These are phyloP conservation scores for Croton setiger DNA, from an alignment of 441 rosid species.

Conservation along the genomic window DNA sequence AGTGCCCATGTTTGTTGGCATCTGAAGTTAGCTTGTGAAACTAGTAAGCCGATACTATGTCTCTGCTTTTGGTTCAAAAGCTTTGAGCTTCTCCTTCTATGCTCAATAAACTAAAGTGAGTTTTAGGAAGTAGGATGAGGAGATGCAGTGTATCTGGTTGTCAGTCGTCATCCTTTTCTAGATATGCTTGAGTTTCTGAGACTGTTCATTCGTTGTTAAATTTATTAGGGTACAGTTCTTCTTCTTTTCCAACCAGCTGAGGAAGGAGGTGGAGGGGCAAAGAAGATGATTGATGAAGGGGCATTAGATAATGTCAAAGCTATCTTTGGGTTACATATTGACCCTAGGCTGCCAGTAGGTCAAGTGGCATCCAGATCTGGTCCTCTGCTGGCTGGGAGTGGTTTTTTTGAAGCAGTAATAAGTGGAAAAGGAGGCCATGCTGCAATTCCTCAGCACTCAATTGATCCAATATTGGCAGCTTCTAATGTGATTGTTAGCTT, in stretches of 20 bases:
- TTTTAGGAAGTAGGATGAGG: neutral
- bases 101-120: no score
- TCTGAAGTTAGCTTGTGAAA: constrained; percentile 5
- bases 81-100: neutral
- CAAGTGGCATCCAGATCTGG: constrained; percentile 74
- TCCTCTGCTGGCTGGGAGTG: constrained; percentile 83
- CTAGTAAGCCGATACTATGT: neutral
- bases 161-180: neutral
- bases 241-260: constrained; percentile 96
- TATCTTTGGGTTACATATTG: constrained; percentile 81
- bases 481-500: constrained; percentile 85
- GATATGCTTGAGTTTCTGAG: constrained; percentile 1
- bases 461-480: constrained; percentile 92
- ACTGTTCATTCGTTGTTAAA: constrained; percentile 3
- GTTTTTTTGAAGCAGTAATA: constrained; percentile 83
- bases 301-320: constrained; percentile 68
- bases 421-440: constrained; percentile 94
- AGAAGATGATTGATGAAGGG: constrained; percentile 56
- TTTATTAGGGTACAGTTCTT: constrained; percentile 74
- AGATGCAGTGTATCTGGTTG: neutral
- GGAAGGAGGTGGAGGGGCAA: constrained; percentile 96
- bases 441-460: constrained; percentile 84
- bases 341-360: constrained; percentile 42
- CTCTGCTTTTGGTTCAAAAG: constrained; percentile 2
- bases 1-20: neutral